phyloP scores from a whole-genome alignment of 2,329 filamentous ascomycete species.

The Alternaria consortialis region DNA sequence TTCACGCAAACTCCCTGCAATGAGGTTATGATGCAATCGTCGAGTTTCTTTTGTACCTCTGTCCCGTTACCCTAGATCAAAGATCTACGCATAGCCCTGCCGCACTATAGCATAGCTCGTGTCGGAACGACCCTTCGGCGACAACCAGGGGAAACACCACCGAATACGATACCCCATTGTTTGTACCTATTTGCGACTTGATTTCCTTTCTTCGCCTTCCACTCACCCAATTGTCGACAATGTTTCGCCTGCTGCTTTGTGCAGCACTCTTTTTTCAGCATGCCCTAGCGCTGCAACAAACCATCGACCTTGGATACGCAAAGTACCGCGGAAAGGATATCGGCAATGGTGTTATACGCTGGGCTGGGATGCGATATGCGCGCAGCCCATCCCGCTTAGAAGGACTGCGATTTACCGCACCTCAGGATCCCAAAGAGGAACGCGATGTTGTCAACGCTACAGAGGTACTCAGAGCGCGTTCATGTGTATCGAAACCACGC shows the following conservation, averaged over 20 bases:
- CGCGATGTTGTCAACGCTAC: slow-evolving; percentile 61
- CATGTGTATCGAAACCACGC: neutral
- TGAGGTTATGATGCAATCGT: slow-evolving; percentile 11
- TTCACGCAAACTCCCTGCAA: neutral
- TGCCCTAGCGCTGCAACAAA: slow-evolving; percentile 47
- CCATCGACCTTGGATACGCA: slow-evolving; percentile 72
- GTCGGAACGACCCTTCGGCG: slow-evolving; percentile 6
- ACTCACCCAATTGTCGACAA: slow-evolving; percentile 12
- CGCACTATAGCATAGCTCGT: slow-evolving; percentile 8
- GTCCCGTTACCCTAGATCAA: slow-evolving; percentile 2
- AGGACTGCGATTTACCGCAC: slow-evolving; percentile 68
- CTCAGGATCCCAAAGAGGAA: slow-evolving; percentile 66
- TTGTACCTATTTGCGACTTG: neutral
- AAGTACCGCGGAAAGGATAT: slow-evolving; percentile 68
- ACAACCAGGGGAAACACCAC: slow-evolving; percentile 2
- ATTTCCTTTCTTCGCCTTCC: neutral
- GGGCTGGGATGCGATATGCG: slow-evolving; percentile 79
- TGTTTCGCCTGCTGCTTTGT: slow-evolving; percentile 36
- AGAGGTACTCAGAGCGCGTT: slow-evolving; percentile 25
- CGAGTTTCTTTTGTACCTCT: neutral
- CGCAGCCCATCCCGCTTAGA: slow-evolving; percentile 42
- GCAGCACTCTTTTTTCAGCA: slow-evolving; percentile 35
- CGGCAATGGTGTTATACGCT: slow-evolving; percentile 69
- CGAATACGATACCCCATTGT: slow-evolving; percentile 1
- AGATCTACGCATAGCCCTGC: slow-evolving; percentile 1